Conservation (phyloP, 2,329 filamentous ascomycete genomes). For the Rugonectria rugulosa region DNA sequence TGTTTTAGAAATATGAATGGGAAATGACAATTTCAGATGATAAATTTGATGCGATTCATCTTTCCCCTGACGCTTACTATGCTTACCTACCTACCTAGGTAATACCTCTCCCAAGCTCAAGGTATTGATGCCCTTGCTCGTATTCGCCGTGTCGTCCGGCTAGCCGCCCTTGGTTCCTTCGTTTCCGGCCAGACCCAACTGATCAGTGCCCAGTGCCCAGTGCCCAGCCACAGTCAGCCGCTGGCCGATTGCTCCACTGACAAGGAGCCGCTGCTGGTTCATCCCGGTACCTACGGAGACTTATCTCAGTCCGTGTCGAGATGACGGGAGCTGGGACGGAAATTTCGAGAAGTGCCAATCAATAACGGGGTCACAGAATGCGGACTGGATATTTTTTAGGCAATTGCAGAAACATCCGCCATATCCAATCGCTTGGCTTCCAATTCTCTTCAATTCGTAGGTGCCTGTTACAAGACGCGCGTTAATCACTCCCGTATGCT, state of each 20-base stretch:
- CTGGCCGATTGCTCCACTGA: conserved; percentile 9
- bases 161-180: conserved; percentile 1
- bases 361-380: too few species aligned
- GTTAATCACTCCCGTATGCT: conserved; percentile 7
- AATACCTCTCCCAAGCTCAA: too few species aligned
- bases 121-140: too few species aligned
- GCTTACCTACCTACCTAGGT: too few species aligned
- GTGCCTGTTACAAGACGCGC: conserved; percentile 12
- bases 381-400: too few species aligned
- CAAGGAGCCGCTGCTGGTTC: conserved; percentile 1
- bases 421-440: too few species aligned
- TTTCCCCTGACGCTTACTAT: too few species aligned
- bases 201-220: background rate
- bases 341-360: conserved; percentile 23
- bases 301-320: too few species aligned
- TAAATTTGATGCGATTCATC: conserved; percentile 13
- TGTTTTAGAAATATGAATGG: conserved; percentile 21
- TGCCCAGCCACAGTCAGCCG: conserved; percentile 6
- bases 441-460: too few species aligned
- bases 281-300: too few species aligned
- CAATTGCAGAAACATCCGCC: too few species aligned
- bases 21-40: conserved; percentile 4
- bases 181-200: conserved; percentile 5
- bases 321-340: conserved; percentile 4
- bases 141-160: conserved; percentile 22